Conservation (phyloP, 441 rosid genomes). For the Capsella rubella region DNA sequence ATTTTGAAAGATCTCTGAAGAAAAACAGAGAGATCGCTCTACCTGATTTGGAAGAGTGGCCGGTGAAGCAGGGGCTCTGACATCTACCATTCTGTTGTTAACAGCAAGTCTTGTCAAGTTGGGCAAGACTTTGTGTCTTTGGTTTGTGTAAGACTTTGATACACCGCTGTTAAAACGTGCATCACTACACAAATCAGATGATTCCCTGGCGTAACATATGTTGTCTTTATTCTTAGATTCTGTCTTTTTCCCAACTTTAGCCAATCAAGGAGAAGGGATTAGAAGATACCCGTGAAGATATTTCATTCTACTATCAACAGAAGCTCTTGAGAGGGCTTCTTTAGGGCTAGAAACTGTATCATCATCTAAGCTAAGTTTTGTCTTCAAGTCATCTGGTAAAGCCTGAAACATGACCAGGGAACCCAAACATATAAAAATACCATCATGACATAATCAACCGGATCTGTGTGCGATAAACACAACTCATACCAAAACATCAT, state of each 20-base stretch:
- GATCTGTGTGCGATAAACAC: conserved; percentile 22
- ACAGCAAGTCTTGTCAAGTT: conserved; percentile 82
- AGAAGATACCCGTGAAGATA: conserved; percentile 84
- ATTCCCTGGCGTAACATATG: conserved; percentile 28
- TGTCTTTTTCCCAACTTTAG: conserved; percentile 10
- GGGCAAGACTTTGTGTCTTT: conserved; percentile 68
- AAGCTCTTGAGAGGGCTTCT: conserved; percentile 96
- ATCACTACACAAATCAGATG: conserved; percentile 41
- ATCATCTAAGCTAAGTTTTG: conserved; percentile 91
- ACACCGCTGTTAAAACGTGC: conserved; percentile 52
- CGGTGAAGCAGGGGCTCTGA: conserved; percentile 72
- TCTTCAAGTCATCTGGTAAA: conserved; percentile 91
- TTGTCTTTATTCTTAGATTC: conserved; percentile 25
- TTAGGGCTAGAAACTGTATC: conserved; percentile 91
- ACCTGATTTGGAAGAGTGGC: conserved; percentile 81
- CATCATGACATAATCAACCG: conserved; percentile 40
- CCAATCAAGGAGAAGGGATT: conserved; percentile 25
- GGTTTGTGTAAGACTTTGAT: conserved; percentile 77
- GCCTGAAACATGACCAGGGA: conserved; percentile 65
- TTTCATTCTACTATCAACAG: conserved; percentile 91
- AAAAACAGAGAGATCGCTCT: conserved; percentile 24
- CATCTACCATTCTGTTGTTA: conserved; percentile 75
- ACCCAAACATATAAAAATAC: conserved; percentile 43
- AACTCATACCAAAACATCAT: conserved; percentile 87
- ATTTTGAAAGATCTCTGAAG: conserved; percentile 15